phyloP scores from a whole-genome alignment of 1,284 basidiomycete genomes.

The Thecaphora frezii region DNA sequence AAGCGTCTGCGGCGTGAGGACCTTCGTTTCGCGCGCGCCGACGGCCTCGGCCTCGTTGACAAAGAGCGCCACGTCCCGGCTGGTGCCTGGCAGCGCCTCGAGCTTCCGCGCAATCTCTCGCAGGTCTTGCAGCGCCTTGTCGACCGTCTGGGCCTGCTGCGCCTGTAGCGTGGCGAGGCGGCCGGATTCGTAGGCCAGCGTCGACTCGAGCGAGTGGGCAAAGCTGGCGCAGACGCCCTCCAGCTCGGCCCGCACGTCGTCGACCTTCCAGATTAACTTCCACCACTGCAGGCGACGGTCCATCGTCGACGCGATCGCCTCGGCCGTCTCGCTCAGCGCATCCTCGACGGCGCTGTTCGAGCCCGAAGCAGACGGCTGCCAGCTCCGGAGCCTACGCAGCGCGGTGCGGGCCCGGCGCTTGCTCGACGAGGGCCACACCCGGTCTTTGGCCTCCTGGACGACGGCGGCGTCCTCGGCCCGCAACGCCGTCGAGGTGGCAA shows the following conservation, averaged over 20 bases:
- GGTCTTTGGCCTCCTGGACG: conserved; percentile 10
- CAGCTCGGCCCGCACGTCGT: conserved; percentile 47
- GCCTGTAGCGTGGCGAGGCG: conserved; percentile 28
- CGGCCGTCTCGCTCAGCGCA: conserved; percentile 18
- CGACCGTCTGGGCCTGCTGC: conserved; percentile 12
- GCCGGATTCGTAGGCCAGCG: conserved; percentile 43
- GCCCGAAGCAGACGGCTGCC: conserved; percentile 19
- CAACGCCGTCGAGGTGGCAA: too few species aligned
- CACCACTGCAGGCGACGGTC: conserved; percentile 46
- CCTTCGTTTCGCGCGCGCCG: conserved; percentile 21
- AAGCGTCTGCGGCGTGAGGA: conserved; percentile 30
- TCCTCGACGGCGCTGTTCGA: conserved; percentile 20
- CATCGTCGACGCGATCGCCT: conserved; percentile 35
- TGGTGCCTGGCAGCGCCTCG: conserved; percentile 3
- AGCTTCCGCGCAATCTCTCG: conserved; percentile 14
- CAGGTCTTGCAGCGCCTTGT: conserved; percentile 20
- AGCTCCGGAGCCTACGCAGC: conserved; percentile 16
- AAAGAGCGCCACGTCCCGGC: conserved; percentile 27
- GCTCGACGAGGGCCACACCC: conserved; percentile 23
- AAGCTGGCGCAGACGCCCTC: conserved; percentile 39
- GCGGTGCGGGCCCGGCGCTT: conserved; percentile 17
- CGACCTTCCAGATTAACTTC: conserved; percentile 49
- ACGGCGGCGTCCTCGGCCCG: too few species aligned
- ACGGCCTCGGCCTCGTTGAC: conserved; percentile 31
- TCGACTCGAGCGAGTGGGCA: conserved; percentile 37